Percentiles rank a stretch among this genome's conserved stretches.
Conservation (phyloP, 352 stramenopile species). For the Globisporangium cystogenes region DNA sequence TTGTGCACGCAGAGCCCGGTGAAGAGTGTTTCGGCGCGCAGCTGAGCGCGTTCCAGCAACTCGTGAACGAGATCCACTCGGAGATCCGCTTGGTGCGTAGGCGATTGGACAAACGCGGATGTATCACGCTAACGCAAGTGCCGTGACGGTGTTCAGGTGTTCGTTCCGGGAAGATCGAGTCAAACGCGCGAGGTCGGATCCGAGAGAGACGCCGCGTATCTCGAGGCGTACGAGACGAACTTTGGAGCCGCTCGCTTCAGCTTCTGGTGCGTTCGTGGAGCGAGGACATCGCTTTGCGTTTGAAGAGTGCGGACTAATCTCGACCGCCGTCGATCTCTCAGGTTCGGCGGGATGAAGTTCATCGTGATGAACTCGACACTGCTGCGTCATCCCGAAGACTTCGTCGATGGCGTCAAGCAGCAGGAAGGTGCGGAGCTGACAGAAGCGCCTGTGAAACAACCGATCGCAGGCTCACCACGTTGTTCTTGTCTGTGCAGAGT, state of each 20-base stretch:
- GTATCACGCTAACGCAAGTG: neutral
- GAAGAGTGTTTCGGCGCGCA: slow-evolving; percentile 37
- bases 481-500: slow-evolving; percentile 29
- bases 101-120: too few relatives aligned
- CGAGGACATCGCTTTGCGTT: neutral
- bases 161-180: slow-evolving; percentile 35
- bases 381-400: slow-evolving; percentile 19
- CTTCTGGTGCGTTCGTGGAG: slow-evolving; percentile 49
- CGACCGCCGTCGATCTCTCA: too few relatives aligned
- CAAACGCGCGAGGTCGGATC: slow-evolving; percentile 4
- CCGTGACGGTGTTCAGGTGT: slow-evolving; percentile 25
- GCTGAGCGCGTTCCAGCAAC: slow-evolving; percentile 43
- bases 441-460: too few relatives aligned
- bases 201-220: slow-evolving; percentile 1
- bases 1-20: slow-evolving; percentile 33
- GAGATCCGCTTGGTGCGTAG: slow-evolving; percentile 50
- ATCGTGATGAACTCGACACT: slow-evolving; percentile 67
- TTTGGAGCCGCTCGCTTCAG: slow-evolving; percentile 72
- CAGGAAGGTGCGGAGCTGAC: slow-evolving; percentile 52
- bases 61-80: slow-evolving; percentile 54
- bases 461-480: too few relatives aligned
- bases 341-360: slow-evolving; percentile 73
- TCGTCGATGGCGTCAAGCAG: slow-evolving; percentile 22
- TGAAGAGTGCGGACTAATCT: too few relatives aligned
- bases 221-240: slow-evolving; percentile 28